Percentiles rank a stretch among this genome's conserved stretches.
Conservation (phyloP, 1,284 basidiomycete genomes). For the Rhizoctonia solani region DNA sequence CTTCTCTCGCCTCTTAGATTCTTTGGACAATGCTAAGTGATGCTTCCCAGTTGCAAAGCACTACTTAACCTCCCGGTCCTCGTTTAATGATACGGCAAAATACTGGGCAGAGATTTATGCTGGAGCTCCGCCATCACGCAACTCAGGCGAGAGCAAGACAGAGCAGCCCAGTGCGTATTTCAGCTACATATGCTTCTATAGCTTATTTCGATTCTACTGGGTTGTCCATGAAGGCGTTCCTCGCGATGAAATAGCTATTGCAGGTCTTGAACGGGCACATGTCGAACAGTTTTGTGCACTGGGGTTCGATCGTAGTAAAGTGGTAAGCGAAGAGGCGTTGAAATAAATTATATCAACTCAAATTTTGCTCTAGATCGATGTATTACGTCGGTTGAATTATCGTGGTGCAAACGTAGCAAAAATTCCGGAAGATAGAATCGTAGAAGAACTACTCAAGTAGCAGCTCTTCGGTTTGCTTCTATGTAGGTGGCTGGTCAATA, state of each 20-base stretch:
- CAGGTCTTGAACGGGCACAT: conserved; percentile 40
- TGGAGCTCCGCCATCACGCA: conserved; percentile 57
- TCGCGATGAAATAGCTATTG: conserved; percentile 40
- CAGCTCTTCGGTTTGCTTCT: too few species aligned
- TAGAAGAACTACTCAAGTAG: conserved; percentile 61
- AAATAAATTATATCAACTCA: neutral
- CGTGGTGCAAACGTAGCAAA: conserved; percentile 70
- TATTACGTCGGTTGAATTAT: conserved; percentile 88
- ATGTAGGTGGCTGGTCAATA: too few species aligned
- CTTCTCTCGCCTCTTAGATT: conserved; percentile 15
- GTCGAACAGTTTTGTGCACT: conserved; percentile 70
- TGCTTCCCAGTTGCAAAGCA: conserved; percentile 79
- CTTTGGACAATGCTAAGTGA: conserved; percentile 15
- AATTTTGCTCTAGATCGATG: conserved; percentile 67
- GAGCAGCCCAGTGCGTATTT: neutral
- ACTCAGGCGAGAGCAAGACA: neutral
- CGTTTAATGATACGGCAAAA: conserved; percentile 90
- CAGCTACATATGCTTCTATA: neutral
- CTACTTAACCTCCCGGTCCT: conserved; percentile 83
- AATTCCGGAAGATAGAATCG: conserved; percentile 62
- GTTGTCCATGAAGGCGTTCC: neutral
- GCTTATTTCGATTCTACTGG: conserved; percentile 48
- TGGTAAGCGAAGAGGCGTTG: conserved; percentile 57
- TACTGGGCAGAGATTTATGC: conserved; percentile 95
- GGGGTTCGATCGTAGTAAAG: conserved; percentile 74